A percentile compares a stretch with the other conserved stretches of the same genome.
These are phyloP conservation scores for Solanum tarijense DNA, from an alignment of 257 asterid species.

Conservation along the genomic window DNA sequence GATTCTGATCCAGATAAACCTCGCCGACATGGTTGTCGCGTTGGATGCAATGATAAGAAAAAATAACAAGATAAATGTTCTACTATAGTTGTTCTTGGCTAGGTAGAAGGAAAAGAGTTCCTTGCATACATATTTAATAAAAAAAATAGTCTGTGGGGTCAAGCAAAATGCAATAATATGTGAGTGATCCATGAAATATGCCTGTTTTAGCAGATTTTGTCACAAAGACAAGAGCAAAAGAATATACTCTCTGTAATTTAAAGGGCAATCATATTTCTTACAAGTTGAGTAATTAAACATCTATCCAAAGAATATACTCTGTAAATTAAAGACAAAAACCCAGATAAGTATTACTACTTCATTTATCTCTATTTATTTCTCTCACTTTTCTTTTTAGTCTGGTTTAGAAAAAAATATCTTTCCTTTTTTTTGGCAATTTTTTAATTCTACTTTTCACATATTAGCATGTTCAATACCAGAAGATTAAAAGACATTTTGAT, in stretches of 20 bases:
- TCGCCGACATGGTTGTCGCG: constrained; percentile 76
- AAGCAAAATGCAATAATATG: not conserved
- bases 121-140: not conserved
- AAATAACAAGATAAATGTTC: constrained; percentile 4
- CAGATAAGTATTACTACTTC: not conserved
- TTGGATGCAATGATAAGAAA: constrained; percentile 27
- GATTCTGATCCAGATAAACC: constrained; percentile 73
- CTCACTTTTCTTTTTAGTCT: not conserved
- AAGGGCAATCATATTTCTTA: not conserved
- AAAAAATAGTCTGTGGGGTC: not conserved
- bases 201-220: not conserved
- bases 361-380: not conserved
- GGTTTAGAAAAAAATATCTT: not conserved
- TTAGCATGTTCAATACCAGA: not conserved
- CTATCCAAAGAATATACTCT: not conserved
- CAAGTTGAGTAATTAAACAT: not conserved
- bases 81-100: not conserved
- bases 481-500: not conserved
- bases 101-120: not conserved
- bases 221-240: not conserved
- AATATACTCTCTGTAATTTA: not conserved
- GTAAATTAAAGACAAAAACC: not conserved
- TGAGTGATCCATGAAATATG: not conserved
- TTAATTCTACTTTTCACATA: not conserved
- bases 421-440: not conserved